Conservation (phyloP, 352 stramenopile species). For the Globisporangium nagaii region DNA sequence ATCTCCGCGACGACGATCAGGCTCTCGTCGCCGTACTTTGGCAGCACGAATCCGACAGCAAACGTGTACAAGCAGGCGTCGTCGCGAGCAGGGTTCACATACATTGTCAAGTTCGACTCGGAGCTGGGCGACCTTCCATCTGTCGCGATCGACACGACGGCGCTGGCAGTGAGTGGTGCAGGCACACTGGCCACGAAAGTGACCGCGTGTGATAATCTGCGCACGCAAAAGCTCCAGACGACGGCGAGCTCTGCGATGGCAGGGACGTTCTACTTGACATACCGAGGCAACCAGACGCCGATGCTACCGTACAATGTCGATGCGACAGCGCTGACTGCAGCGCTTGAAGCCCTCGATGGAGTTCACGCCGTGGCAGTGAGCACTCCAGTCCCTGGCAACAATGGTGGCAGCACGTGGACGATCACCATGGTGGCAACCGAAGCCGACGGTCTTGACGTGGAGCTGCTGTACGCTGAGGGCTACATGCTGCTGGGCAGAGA, state of each 20-base stretch:
- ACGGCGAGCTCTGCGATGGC: conserved; percentile 45
- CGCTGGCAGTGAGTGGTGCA: conserved; percentile 30
- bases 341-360: conserved; percentile 59
- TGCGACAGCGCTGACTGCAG: conserved; percentile 34
- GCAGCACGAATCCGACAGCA: conserved; percentile 29
- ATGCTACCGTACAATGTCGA: conserved; percentile 71
- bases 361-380: conserved; percentile 75
- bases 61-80: conserved; percentile 84
- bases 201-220: conserved; percentile 81
- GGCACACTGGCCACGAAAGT: conserved; percentile 38
- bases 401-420: conserved; percentile 70
- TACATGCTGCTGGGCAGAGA: conserved; percentile 57
- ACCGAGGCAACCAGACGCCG: conserved; percentile 56
- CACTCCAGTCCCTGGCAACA: conserved; percentile 18
- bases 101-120: conserved; percentile 67
- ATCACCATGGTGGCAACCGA: conserved; percentile 83
- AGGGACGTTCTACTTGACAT: conserved; percentile 84
- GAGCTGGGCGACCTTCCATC: conserved; percentile 66
- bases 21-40: conserved; percentile 86
- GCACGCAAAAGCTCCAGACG: conserved; percentile 70
- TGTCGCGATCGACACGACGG: conserved; percentile 42
- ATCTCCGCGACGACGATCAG: conserved; percentile 68
- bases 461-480: conserved; percentile 78
- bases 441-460: conserved; percentile 28
- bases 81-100: conserved; percentile 48